phyloP scores from a whole-genome alignment of 768 basidiomycete species.

The Porpolomopsis calyptriformis region DNA sequence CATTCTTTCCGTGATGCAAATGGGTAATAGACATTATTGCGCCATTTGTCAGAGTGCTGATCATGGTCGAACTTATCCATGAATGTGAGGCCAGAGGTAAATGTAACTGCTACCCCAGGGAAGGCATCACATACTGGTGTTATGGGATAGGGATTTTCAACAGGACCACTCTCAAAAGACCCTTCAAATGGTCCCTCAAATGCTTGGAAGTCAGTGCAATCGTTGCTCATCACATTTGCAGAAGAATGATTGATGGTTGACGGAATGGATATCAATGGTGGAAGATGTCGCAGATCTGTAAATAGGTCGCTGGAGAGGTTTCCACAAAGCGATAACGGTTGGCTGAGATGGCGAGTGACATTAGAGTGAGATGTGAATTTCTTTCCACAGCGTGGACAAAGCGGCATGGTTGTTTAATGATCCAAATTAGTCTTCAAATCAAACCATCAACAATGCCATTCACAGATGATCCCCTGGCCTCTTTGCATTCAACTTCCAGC shows the following conservation, averaged over 20 bases:
- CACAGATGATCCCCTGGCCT: too few species aligned
- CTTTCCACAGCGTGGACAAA: too few species aligned
- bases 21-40: conserved; percentile 21
- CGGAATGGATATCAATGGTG: too few species aligned
- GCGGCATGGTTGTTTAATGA: too few species aligned
- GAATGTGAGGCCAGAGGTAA: conserved; percentile 15
- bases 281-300: background rate
- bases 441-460: too few species aligned
- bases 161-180: background rate
- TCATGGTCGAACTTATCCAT: conserved; percentile 20
- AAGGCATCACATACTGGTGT: conserved; percentile 1
- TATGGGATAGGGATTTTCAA: background rate
- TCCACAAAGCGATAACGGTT: background rate
- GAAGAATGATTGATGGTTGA: background rate
- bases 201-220: background rate
- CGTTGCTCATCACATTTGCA: background rate
- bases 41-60: conserved; percentile 10
- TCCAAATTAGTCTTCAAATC: too few species aligned
- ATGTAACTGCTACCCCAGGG: conserved; percentile 6
- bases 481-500: too few species aligned
- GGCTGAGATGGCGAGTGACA: background rate
- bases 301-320: background rate
- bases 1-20: conserved; percentile 22
- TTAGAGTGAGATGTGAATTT: background rate
- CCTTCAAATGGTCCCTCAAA: background rate